phyloP scores from a whole-genome alignment of 345 rosid genomes.

The Microthlaspi erraticum region DNA sequence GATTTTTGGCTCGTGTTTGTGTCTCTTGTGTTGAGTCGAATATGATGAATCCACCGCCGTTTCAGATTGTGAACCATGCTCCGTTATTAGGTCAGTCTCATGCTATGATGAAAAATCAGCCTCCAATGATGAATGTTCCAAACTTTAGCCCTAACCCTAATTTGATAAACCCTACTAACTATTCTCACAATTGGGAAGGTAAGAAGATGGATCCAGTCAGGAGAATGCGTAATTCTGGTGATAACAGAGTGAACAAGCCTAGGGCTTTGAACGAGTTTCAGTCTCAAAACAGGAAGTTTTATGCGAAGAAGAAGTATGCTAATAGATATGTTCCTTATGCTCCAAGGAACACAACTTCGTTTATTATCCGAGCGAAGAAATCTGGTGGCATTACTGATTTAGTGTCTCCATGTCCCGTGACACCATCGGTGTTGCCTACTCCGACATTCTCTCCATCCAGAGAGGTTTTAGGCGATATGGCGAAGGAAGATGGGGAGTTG shows the following conservation, averaged over 20 bases:
- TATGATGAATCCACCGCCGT: too few relatives aligned
- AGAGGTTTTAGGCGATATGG: constrained; percentile 90
- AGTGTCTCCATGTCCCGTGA: constrained; percentile 91
- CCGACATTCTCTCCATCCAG: constrained; percentile 78
- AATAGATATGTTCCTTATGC: too few relatives aligned
- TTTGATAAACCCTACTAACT: constrained; percentile 47
- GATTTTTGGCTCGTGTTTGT: too few relatives aligned
- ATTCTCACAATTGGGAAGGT: constrained; percentile 62
- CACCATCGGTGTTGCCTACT: constrained; percentile 80
- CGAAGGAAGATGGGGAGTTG: constrained; percentile 98
- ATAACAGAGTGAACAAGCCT: neutral
- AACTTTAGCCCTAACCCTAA: constrained; percentile 50
- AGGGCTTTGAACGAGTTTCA: too few relatives aligned
- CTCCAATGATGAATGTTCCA: constrained; percentile 54
- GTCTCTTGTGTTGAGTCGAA: too few relatives aligned
- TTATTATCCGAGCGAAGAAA: constrained; percentile 83
- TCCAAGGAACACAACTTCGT: constrained; percentile 62
- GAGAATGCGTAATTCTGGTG: neutral
- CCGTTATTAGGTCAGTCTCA: constrained; percentile 50
- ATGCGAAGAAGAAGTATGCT: too few relatives aligned
- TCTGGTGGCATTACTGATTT: constrained; percentile 88
- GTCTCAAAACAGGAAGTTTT: too few relatives aligned
- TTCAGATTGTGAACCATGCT: constrained; percentile 47
- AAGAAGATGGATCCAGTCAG: constrained; percentile 29
- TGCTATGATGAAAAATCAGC: constrained; percentile 48